Conservation (phyloP, 2,329 filamentous ascomycete genomes). For the Aspergillus fumigatus region DNA sequence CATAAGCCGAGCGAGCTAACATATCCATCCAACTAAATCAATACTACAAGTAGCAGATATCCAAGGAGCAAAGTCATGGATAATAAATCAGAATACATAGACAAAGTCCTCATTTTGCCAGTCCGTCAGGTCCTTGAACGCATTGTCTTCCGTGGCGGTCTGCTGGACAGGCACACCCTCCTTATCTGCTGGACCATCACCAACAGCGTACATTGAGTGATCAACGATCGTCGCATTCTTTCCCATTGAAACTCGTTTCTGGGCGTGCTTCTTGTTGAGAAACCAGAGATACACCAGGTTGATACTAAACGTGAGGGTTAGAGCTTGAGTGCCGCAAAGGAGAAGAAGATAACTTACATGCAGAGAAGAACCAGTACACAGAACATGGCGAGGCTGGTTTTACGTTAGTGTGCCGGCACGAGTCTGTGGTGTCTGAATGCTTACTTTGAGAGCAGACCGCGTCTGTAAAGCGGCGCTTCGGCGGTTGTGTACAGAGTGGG, state of each 20-base stretch:
- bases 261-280: conserved; percentile 54
- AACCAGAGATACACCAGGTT: conserved; percentile 47
- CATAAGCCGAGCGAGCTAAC: neutral
- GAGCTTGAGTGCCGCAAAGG: neutral
- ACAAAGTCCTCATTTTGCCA: conserved; percentile 61
- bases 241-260: conserved; percentile 52
- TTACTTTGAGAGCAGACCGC: conserved; percentile 56
- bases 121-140: conserved; percentile 58
- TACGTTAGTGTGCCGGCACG: neutral
- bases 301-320: conserved; percentile 15
- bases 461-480: conserved; percentile 55
- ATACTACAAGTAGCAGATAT: neutral
- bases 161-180: conserved; percentile 23
- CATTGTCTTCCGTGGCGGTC: conserved; percentile 41
- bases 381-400: conserved; percentile 52
- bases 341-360: conserved; percentile 22
- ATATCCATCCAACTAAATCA: neutral
- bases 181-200: conserved; percentile 21
- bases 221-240: conserved; percentile 58
- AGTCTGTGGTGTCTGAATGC: neutral
- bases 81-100: conserved; percentile 46
- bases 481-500: conserved; percentile 60
- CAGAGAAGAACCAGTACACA: conserved; percentile 54
- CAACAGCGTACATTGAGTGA: conserved; percentile 51
- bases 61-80: neutral